Percentiles rank a stretch among this genome's conserved stretches.
Conservation (phyloP, 2,329 filamentous ascomycete species). For the Aureobasidium pullulans region DNA sequence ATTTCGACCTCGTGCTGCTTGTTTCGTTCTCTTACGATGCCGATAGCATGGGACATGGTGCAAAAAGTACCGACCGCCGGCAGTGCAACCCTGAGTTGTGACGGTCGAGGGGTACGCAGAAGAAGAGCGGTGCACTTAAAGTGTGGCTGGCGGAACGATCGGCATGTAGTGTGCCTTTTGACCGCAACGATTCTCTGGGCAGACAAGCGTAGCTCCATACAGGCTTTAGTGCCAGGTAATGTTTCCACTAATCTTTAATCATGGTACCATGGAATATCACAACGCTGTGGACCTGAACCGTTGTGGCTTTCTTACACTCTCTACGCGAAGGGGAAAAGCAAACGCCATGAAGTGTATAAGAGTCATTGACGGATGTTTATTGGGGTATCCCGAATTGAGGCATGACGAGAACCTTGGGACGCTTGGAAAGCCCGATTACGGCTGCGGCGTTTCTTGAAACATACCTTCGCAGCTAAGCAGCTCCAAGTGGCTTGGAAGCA, state of each 20-base stretch:
- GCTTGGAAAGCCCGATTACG: neutral
- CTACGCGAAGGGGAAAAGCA: slow-evolving; percentile 4
- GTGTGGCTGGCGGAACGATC: slow-evolving; percentile 12
- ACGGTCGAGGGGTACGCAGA: neutral
- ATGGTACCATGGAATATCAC: neutral
- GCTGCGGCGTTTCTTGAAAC: slow-evolving; percentile 11
- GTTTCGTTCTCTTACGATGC: neutral
- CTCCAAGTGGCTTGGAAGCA: slow-evolving; percentile 6
- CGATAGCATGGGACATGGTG: neutral
- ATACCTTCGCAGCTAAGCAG: slow-evolving; percentile 3
- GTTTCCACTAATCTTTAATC: slow-evolving; percentile 13
- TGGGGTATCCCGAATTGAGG: neutral
- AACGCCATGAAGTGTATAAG: slow-evolving; percentile 10
- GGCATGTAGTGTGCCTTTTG: slow-evolving; percentile 12
- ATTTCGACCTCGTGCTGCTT: neutral
- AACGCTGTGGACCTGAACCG: neutral
- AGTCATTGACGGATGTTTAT: slow-evolving; percentile 10
- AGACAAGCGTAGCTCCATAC: neutral
- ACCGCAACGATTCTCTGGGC: slow-evolving; percentile 10
- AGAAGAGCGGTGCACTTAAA: slow-evolving; percentile 8
- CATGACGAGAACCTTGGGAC: neutral
- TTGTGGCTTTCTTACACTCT: slow-evolving; percentile 8
- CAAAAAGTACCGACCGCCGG: slow-evolving; percentile 13
- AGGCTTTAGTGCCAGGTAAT: neutral
- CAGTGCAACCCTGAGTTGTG: slow-evolving; percentile 1